A percentile compares a stretch with the other conserved stretches of the same genome.
These are phyloP conservation scores for Puccinia hordei DNA, from an alignment of 1,284 basidiomycete genomes.

Conservation along the genomic window DNA sequence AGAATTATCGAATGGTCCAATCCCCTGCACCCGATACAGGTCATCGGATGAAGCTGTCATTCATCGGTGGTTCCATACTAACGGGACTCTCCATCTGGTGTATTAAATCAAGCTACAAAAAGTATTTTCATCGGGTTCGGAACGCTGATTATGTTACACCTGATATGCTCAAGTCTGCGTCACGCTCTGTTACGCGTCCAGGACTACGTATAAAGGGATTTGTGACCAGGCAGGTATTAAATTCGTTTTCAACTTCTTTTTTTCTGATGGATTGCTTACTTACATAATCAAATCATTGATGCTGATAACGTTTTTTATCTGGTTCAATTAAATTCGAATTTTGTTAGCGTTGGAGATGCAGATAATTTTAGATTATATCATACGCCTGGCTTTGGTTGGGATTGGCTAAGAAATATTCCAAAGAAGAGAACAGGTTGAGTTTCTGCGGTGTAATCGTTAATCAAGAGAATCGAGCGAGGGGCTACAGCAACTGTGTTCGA, in stretches of 20 bases:
- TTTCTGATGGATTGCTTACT: neutral
- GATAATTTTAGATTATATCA: constrained; percentile 49
- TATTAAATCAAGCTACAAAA: constrained; percentile 28
- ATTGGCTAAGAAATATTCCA: constrained; percentile 35
- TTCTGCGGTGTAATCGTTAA: neutral
- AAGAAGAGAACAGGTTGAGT: constrained; percentile 30
- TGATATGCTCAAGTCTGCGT: constrained; percentile 15
- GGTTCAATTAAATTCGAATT: neutral
- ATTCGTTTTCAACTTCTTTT: neutral
- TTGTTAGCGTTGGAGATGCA: constrained; percentile 49
- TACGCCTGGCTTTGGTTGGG: constrained; percentile 47
- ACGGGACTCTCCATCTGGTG: constrained; percentile 38
- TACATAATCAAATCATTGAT: neutral
- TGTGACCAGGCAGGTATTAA: constrained; percentile 40
- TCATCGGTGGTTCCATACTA: constrained; percentile 41
- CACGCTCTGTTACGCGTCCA: neutral
- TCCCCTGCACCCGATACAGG: neutral
- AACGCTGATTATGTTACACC: constrained; percentile 50
- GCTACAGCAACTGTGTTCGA: neutral
- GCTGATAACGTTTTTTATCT: neutral
- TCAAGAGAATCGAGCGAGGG: neutral
- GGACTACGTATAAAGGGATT: constrained; percentile 43
- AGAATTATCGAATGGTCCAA: neutral
- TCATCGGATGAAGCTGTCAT: constrained; percentile 24
- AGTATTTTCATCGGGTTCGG: constrained; percentile 36